These are phyloP conservation scores for Salix caprea DNA, from an alignment of 345 rosid species.

Conservation along the genomic window DNA sequence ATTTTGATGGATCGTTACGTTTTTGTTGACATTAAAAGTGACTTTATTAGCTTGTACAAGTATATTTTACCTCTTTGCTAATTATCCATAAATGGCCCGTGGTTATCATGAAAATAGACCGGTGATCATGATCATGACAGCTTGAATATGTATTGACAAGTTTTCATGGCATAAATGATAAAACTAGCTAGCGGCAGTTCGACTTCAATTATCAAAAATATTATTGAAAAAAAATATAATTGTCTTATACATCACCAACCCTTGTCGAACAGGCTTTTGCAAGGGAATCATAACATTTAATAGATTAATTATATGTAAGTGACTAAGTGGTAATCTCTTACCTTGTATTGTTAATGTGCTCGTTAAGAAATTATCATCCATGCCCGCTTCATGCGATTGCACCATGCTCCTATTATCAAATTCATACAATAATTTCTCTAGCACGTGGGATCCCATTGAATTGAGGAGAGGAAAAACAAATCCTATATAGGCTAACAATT, in stretches of 20 bases:
- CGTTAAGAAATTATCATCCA: too few relatives aligned
- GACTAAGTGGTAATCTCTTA: too few relatives aligned
- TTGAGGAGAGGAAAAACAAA: too few relatives aligned
- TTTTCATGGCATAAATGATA: not conserved
- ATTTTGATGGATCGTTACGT: conserved; percentile 4
- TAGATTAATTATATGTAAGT: too few relatives aligned
- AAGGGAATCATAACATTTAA: not conserved
- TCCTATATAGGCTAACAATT: too few relatives aligned
- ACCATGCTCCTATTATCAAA: too few relatives aligned
- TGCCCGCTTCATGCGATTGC: too few relatives aligned
- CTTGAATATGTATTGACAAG: not conserved
- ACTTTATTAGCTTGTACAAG: not conserved
- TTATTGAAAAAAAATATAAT: not conserved
- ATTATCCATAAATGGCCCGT: not conserved
- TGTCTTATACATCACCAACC: not conserved
- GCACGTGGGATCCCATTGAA: too few relatives aligned
- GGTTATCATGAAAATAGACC: not conserved
- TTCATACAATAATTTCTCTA: too few relatives aligned
- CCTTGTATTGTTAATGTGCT: too few relatives aligned
- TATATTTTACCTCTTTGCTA: not conserved
- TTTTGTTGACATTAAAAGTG: not conserved
- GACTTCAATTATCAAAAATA: not conserved
- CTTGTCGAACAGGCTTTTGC: not conserved
- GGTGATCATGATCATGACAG: not conserved
- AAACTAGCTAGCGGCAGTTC: not conserved